Evolutionary conservation across 768 basidiomycete genomes (phyloP).

Genomic region (Boletellus sp.): DNA sequence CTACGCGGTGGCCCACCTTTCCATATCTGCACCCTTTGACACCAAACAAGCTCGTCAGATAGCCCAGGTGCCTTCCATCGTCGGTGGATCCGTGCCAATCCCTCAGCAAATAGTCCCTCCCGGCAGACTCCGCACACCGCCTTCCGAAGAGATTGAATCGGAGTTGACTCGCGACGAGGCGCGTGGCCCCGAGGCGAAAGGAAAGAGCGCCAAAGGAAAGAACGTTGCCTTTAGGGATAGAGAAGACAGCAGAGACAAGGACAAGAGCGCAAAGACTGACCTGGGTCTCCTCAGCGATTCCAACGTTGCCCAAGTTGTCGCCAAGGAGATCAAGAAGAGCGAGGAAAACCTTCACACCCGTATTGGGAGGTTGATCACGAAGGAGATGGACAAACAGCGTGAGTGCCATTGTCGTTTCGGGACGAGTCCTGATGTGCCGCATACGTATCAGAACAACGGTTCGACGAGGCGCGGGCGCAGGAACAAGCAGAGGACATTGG

Average conservation of each 20-base stretch:
- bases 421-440: slow-evolving; percentile 4
- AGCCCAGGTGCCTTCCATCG: slow-evolving; percentile 26
- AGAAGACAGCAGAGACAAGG: slow-evolving; percentile 44
- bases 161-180: slow-evolving; percentile 61
- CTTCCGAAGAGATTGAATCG: slow-evolving; percentile 70
- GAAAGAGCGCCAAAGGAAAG: slow-evolving; percentile 50
- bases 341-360: slow-evolving; percentile 76
- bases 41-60: slow-evolving; percentile 26
- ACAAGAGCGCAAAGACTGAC: slow-evolving; percentile 28
- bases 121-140: slow-evolving; percentile 59
- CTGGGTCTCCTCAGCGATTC: slow-evolving; percentile 44
- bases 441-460: slow-evolving; percentile 60
- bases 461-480: slow-evolving; percentile 75
- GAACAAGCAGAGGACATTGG: slow-evolving; percentile 80
- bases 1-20: slow-evolving; percentile 33
- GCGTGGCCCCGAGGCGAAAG: slow-evolving; percentile 47
- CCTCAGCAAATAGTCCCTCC: slow-evolving; percentile 28
- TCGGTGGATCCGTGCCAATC: slow-evolving; percentile 18
- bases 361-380: slow-evolving; percentile 74
- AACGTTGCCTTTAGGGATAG: slow-evolving; percentile 62
- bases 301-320: slow-evolving; percentile 53
- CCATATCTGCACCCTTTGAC: slow-evolving; percentile 18
- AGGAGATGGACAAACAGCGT: slow-evolving; percentile 92
- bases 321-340: slow-evolving; percentile 77
- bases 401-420: slow-evolving; percentile 31